A percentile compares a stretch with the other conserved stretches of the same genome.
Conservation (phyloP, 371 early-diverging fungal genomes). For the Mortierella sp. region DNA sequence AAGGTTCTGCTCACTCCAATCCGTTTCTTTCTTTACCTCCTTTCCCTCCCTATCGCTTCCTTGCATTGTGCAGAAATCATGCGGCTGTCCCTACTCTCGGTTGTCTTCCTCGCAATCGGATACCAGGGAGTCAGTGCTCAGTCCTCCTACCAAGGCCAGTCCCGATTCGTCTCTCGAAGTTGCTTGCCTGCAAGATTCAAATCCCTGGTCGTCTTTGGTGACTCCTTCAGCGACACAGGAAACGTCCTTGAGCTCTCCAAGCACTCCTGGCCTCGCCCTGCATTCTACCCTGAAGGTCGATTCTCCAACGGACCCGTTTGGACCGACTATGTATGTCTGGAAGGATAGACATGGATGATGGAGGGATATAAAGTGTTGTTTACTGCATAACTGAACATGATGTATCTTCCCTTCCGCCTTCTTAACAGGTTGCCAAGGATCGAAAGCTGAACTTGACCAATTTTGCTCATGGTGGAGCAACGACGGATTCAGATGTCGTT, state of each 20-base stretch:
- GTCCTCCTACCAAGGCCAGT: slow-evolving; percentile 6
- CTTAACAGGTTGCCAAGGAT: slow-evolving; percentile 37
- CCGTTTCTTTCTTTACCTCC: not conserved
- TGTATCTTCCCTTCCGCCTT: not conserved
- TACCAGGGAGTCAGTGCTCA: slow-evolving; percentile 2
- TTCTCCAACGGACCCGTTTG: slow-evolving; percentile 61
- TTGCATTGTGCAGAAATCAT: not conserved
- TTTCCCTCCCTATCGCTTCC: not conserved
- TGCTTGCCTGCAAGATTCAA: slow-evolving; percentile 21
- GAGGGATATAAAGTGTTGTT: too few relatives aligned
- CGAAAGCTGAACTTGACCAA: slow-evolving; percentile 23
- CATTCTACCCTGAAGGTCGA: slow-evolving; percentile 39
- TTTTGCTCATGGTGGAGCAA: slow-evolving; percentile 61
- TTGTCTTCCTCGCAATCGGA: not conserved
- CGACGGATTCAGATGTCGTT: slow-evolving; percentile 34
- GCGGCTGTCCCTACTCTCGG: not conserved
- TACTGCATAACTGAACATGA: not conserved
- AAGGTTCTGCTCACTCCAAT: not conserved
- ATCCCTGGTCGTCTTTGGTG: slow-evolving; percentile 46
- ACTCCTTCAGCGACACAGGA: slow-evolving; percentile 51
- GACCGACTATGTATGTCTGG: slow-evolving; percentile 43
- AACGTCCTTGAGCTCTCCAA: slow-evolving; percentile 33
- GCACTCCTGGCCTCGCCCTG: slow-evolving; percentile 28
- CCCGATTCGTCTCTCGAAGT: slow-evolving; percentile 1
- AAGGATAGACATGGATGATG: not conserved